Conservation (phyloP, 192 early-diverging fungal species). For the Backusella mclennaniae region DNA sequence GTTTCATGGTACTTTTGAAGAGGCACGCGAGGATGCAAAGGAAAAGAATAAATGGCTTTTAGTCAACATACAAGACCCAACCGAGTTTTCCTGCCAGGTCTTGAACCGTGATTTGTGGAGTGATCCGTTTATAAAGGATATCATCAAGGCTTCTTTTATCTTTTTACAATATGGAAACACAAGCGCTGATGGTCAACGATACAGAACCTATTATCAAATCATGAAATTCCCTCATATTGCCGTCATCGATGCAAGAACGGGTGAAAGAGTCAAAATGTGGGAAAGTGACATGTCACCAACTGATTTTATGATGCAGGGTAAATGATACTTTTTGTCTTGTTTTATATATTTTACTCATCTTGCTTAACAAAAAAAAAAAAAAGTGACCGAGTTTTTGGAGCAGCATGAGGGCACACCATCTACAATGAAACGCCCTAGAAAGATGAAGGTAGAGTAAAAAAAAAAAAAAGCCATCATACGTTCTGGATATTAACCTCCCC, state of each 20-base stretch:
- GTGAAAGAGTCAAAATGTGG: conserved; percentile 80
- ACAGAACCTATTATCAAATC: conserved; percentile 73
- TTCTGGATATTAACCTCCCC: too few relatives aligned
- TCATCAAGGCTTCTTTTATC: conserved; percentile 77
- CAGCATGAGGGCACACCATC: conserved; percentile 7
- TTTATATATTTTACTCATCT: conserved; percentile 15
- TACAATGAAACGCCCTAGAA: conserved; percentile 25
- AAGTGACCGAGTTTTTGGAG: conserved; percentile 63
- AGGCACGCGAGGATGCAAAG: conserved; percentile 52
- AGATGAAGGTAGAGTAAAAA: conserved; percentile 36
- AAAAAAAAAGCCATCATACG: neutral
- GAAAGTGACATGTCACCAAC: conserved; percentile 48
- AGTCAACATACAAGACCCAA: conserved; percentile 80
- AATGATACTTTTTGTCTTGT: neutral
- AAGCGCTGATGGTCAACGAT: conserved; percentile 67
- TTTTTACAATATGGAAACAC: conserved; percentile 77
- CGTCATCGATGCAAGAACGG: conserved; percentile 87
- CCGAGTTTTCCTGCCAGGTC: conserved; percentile 84
- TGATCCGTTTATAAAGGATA: conserved; percentile 67
- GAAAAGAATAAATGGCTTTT: conserved; percentile 76
- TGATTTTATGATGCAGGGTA: conserved; percentile 76
- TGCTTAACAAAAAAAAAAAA: neutral
- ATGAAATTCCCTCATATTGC: conserved; percentile 78
- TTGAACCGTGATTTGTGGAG: conserved; percentile 97
- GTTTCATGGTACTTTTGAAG: conserved; percentile 68